Evolutionary conservation across 139 green algal genomes (phyloP).

Genomic region (Chlorella sp.): DNA sequence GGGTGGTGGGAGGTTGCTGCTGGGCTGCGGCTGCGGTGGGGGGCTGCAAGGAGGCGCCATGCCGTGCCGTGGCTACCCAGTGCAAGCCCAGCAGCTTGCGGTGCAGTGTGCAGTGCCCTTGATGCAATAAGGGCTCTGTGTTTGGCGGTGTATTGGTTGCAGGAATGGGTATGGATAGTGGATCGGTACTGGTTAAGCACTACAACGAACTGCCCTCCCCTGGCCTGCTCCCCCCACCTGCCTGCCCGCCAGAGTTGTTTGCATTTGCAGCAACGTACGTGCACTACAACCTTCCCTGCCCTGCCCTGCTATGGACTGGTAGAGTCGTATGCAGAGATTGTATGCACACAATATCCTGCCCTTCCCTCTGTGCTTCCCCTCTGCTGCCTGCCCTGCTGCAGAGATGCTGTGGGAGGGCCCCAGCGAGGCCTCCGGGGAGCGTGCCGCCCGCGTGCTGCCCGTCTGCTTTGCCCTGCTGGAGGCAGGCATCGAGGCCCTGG

Average conservation of each 20-base stretch:
- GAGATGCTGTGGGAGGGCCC: constrained; percentile 26
- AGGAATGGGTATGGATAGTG: no score
- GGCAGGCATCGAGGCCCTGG: constrained; percentile 54
- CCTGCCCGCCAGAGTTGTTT: no score
- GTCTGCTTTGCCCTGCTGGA: constrained; percentile 61
- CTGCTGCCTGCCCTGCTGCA: neutral
- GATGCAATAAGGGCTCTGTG: no score
- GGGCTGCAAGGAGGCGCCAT: neutral
- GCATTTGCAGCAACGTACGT: neutral
- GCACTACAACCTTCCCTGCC: neutral
- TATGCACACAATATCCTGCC: no score
- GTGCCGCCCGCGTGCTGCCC: constrained; percentile 58
- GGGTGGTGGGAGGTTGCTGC: neutral
- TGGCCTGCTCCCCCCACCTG: no score
- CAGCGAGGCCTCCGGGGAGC: constrained; percentile 36
- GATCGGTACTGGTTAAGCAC: no score
- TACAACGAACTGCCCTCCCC: no score
- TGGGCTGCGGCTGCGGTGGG: neutral
- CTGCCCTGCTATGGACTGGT: no score
- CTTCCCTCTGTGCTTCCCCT: neutral
- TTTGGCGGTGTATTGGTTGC: no score
- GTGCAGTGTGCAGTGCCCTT: neutral
- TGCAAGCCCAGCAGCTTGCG: neutral
- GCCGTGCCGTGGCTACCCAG: neutral
- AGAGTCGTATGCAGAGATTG: no score